Conservation (phyloP, 768 basidiomycete species). For the Wakefieldia striispora region DNA sequence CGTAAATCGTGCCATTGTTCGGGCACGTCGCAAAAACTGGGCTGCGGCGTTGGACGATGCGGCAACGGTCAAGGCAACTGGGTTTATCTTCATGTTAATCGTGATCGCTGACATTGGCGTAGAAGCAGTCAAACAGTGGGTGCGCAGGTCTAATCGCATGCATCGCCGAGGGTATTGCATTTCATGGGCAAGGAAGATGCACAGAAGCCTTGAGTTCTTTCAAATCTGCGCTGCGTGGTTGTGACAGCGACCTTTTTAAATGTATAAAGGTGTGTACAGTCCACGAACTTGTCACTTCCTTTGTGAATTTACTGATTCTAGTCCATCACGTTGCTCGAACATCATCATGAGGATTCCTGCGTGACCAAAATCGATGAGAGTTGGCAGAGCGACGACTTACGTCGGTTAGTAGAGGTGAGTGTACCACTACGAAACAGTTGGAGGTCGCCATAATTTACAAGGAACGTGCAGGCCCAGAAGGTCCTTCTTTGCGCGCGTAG, state of each 20-base stretch:
- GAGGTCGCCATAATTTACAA: neutral
- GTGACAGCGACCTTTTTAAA: too few species aligned
- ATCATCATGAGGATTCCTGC: neutral
- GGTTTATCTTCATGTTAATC: neutral
- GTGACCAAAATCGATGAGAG: too few species aligned
- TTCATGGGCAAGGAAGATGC: neutral
- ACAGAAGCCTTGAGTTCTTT: neutral
- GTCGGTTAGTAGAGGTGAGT: neutral
- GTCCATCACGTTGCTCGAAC: conserved; percentile 7
- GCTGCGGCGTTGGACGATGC: conserved; percentile 7
- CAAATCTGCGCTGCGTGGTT: neutral
- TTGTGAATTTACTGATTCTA: neutral
- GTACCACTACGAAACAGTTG: neutral
- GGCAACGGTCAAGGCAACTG: neutral
- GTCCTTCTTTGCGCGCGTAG: neutral
- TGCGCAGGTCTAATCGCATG: neutral
- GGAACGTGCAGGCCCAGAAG: neutral
- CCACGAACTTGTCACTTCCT: too few species aligned
- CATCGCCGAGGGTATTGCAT: conserved; percentile 6
- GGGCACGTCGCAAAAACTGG: conserved; percentile 2
- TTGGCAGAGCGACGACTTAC: neutral
- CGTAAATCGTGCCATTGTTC: conserved; percentile 18
- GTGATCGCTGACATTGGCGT: neutral
- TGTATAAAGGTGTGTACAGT: conserved; percentile 4
- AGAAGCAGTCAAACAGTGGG: neutral